phyloP scores from a whole-genome alignment of 495 filamentous ascomycete genomes.

The Amorphotheca resinae region DNA sequence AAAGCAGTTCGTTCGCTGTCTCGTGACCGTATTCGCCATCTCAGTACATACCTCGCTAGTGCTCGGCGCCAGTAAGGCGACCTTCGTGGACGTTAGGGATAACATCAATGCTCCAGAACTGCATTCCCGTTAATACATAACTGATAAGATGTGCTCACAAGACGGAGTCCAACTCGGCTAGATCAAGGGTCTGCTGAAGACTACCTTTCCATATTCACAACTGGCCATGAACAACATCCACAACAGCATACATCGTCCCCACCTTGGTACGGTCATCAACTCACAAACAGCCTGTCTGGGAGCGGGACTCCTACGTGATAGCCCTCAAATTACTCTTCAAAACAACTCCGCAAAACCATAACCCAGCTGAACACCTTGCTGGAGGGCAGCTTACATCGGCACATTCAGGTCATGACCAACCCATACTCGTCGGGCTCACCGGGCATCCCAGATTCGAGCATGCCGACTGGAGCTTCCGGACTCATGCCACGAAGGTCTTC shows the following conservation, averaged over 20 bases:
- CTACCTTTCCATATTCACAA: constrained; percentile 1
- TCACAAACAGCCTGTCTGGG: constrained; percentile 6
- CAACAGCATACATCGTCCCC: constrained; percentile 6
- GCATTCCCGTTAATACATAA: constrained; percentile 4
- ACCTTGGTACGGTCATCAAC: constrained; percentile 5
- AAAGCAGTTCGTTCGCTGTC: neutral
- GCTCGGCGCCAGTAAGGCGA: neutral
- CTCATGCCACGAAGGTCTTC: constrained; percentile 37
- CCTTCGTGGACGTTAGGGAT: too few relatives aligned
- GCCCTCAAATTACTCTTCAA: neutral
- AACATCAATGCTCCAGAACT: constrained; percentile 12
- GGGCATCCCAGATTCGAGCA: constrained; percentile 23
- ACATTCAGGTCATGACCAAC: constrained; percentile 18
- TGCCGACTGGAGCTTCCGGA: constrained; percentile 24
- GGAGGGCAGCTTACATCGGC: neutral
- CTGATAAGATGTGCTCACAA: constrained; percentile 11
- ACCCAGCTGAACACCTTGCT: neutral
- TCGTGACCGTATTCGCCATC: neutral
- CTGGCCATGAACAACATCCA: constrained; percentile 14
- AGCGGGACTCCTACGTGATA: constrained; percentile 1
- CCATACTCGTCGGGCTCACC: constrained; percentile 22
- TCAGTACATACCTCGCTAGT: neutral
- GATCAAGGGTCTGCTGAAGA: constrained; percentile 4
- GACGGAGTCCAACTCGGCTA: constrained; percentile 12
- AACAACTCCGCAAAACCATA: neutral